Evolutionary conservation across 23 red algal genomes (phyloP).

Genomic region (Pyropia haitanensis): DNA sequence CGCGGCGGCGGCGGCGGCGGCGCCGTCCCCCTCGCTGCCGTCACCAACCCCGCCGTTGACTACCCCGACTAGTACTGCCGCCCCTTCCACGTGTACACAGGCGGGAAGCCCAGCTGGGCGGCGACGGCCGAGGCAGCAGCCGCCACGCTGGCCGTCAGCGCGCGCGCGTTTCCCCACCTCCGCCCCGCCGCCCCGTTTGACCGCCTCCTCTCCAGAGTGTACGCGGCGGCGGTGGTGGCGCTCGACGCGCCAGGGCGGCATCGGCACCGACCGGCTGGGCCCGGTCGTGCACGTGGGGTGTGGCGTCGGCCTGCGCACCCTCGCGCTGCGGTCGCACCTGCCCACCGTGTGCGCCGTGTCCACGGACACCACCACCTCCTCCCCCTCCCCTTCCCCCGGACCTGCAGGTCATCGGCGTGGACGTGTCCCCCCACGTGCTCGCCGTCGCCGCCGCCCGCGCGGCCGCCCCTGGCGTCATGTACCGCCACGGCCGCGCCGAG

Average conservation of each 20-base stretch:
- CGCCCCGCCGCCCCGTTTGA: neutral
- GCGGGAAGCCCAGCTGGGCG: conserved; percentile 41
- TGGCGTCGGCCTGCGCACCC: conserved; percentile 35
- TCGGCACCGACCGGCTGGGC: neutral
- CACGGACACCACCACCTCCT: too few relatives aligned
- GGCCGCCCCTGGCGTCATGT: conserved; percentile 10
- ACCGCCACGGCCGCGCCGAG: conserved; percentile 37
- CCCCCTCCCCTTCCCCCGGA: too few relatives aligned
- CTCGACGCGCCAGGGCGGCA: too few relatives aligned
- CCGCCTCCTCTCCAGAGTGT: neutral
- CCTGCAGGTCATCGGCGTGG: conserved; percentile 24
- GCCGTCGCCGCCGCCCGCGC: conserved; percentile 4
- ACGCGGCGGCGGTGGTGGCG: neutral
- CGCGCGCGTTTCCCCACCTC: conserved; percentile 12
- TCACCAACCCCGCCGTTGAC: conserved; percentile 3
- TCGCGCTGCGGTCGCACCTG: conserved; percentile 4
- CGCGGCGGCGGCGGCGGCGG: too few relatives aligned
- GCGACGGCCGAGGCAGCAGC: conserved; percentile 33
- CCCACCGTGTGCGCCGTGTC: neutral
- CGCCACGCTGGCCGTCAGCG: conserved; percentile 20
- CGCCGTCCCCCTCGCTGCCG: neutral
- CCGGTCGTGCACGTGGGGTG: conserved; percentile 45
- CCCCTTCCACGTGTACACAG: conserved; percentile 51
- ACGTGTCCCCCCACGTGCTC: conserved; percentile 42
- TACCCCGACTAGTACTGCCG: conserved; percentile 35